Conservation (phyloP, 176 grass and related monocot species). For the Phragmites australis region DNA sequence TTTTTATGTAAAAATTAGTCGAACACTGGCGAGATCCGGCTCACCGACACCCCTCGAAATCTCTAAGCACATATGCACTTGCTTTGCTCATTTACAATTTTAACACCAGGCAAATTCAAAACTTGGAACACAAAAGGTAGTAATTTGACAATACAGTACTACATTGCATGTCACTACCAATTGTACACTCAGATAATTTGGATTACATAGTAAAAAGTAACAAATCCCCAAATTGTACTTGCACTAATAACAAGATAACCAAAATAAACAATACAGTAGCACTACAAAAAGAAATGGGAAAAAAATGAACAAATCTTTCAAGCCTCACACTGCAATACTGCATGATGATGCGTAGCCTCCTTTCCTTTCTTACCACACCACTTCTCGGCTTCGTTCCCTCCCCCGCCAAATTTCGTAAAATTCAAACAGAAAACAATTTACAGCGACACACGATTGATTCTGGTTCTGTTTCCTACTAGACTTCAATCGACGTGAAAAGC, state of each 20-base stretch:
- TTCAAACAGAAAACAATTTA: conserved; percentile 55
- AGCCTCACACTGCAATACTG: conserved; percentile 36
- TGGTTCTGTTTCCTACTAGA: conserved; percentile 21
- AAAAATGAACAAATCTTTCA: conserved; percentile 36
- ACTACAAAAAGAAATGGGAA: conserved; percentile 33
- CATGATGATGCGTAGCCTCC: neutral
- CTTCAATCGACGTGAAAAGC: conserved; percentile 28
- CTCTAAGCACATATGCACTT: neutral
- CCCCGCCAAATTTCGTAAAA: conserved; percentile 46
- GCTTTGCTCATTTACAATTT: neutral
- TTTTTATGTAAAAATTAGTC: neutral
- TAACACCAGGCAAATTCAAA: neutral
- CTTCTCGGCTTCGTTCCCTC: neutral
- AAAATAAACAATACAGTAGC: neutral
- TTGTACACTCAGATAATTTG: conserved; percentile 24
- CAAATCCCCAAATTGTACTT: conserved; percentile 47
- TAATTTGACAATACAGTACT: conserved; percentile 14
- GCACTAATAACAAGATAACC: conserved; percentile 41
- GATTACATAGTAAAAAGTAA: conserved; percentile 40
- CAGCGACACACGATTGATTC: conserved; percentile 49
- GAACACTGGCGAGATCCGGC: neutral
- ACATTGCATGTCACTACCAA: conserved; percentile 35
- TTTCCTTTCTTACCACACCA: neutral
- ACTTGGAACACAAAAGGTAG: neutral
- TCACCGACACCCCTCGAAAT: conserved; percentile 26